Evolutionary conservation across 345 rosid genomes (phyloP).

Genomic region (Aquilaria malaccensis): DNA sequence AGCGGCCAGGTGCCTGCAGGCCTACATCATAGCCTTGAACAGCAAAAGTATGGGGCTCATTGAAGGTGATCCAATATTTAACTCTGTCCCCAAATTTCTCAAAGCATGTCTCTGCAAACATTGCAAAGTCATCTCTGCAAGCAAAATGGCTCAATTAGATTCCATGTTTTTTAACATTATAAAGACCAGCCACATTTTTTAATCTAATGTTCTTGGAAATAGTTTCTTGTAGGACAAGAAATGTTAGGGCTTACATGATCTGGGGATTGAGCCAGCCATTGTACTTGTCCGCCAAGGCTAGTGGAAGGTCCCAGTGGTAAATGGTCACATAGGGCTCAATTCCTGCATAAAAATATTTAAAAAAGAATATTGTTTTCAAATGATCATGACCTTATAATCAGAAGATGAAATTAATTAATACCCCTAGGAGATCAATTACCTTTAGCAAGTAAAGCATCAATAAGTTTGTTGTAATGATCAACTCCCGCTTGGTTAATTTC

Average conservation of each 20-base stretch:
- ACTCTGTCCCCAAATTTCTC: conserved; percentile 85
- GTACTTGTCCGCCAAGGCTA: conserved; percentile 66
- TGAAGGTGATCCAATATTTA: conserved; percentile 88
- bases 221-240: background rate
- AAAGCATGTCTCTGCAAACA: conserved; percentile 79
- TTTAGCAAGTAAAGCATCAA: conserved; percentile 67
- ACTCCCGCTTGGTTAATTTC: conserved; percentile 80
- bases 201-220: background rate
- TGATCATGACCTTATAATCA: background rate
- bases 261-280: conserved; percentile 73
- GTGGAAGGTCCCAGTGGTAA: conserved; percentile 99
- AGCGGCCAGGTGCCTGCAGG: conserved; percentile 83
- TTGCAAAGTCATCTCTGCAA: conserved; percentile 70
- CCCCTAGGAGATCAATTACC: conserved; percentile 25
- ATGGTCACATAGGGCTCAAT: conserved; percentile 84
- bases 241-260: conserved; percentile 45
- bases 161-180: no score
- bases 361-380: background rate
- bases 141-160: background rate
- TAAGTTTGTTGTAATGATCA: conserved; percentile 81
- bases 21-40: conserved; percentile 92
- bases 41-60: conserved; percentile 81
- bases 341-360: conserved; percentile 31
- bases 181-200: no score
- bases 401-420: conserved; percentile 5